Base-by-base conservation (phyloP, 495 filamentous ascomycete genomes). In the Jackrogersella multiformis region DNA sequence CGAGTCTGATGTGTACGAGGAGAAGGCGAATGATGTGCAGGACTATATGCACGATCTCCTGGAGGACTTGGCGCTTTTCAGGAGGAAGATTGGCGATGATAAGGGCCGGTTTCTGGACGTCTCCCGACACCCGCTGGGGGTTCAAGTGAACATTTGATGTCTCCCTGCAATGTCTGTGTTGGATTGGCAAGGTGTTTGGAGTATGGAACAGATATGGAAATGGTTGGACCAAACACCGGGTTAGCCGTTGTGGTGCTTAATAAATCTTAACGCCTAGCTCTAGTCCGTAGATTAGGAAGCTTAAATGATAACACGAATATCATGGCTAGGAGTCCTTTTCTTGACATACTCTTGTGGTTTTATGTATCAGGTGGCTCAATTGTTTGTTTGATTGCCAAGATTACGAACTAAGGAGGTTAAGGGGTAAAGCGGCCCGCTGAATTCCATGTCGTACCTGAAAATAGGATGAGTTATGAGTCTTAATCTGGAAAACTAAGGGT, bases 71-170 rank as follows among this genome's bases (percentile, higher is more conserved):
- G 86, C 86, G 16, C 71, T 96, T 68, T 96, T 97, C 77, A 89
- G 88, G 72, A 85, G 87, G 69, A 97, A 97, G 79, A 82, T 97
- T 34, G 86, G 82, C 13, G 91, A 94, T 64, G 95, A 99, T 60
- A 86, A 84, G 74, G 62, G 64, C 16, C 59, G 86, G n/a, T 87
- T 87, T 64, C 48, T 80, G 66, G 75, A 78, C 56, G 56, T 63
- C 18, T 56, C 45, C 35, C 70, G 74, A 46, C 55, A 59, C 45
- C 73, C 76, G 16, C 26, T 78, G 16, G 77, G 68, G 9, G 54
- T 62, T 13, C 71, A 61, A 61, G 48, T 59, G 4, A 75, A 73
- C 51, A 55, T 73, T 16, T 76, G 35, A 57, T 28, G 15, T 5
- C 32, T 28, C 18, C 5, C 20, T 9, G 15, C 9, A 2, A 1